A percentile compares a stretch with the other conserved stretches of the same genome.
phyloP scores from a whole-genome alignment of 140 eudicot species.

The Cichorium intybus region DNA sequence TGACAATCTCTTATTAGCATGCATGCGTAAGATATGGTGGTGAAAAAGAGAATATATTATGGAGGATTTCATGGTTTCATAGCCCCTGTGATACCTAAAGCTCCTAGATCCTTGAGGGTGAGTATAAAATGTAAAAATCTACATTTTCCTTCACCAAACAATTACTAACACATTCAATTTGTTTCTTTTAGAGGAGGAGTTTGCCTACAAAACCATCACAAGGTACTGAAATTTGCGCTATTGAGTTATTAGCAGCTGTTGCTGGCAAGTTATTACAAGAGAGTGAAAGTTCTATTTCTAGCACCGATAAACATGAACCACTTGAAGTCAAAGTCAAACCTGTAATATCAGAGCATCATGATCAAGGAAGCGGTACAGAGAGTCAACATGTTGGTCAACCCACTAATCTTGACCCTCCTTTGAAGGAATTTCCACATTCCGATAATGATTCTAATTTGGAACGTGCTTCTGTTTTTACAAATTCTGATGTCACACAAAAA shows the following conservation, averaged over 20 bases:
- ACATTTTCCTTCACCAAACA: too few relatives aligned
- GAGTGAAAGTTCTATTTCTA: slow-evolving; percentile 90
- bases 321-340: slow-evolving; percentile 43
- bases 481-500: slow-evolving; percentile 43
- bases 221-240: slow-evolving; percentile 59
- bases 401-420: slow-evolving; percentile 24
- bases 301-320: slow-evolving; percentile 52
- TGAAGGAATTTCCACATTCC: slow-evolving; percentile 34
- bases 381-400: slow-evolving; percentile 52
- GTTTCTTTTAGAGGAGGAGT: slow-evolving; percentile 52
- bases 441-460: slow-evolving; percentile 48
- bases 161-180: background rate
- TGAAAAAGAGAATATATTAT: slow-evolving; percentile 59
- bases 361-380: slow-evolving; percentile 81
- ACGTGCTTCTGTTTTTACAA: slow-evolving; percentile 39
- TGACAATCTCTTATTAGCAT: slow-evolving; percentile 47
- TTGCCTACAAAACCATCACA: slow-evolving; percentile 33
- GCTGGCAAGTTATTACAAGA: slow-evolving; percentile 83
- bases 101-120: slow-evolving; percentile 91
- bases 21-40: slow-evolving; percentile 79
- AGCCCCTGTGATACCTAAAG: slow-evolving; percentile 77
- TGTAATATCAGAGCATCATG: slow-evolving; percentile 51
- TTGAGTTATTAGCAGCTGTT: slow-evolving; percentile 89
- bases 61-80: slow-evolving; percentile 61
- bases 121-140: slow-evolving; percentile 8